Percentiles rank a stretch among this genome's conserved stretches.
Conservation (phyloP, 2,329 filamentous ascomycete species). For the Dendrostoma leiphaemia region DNA sequence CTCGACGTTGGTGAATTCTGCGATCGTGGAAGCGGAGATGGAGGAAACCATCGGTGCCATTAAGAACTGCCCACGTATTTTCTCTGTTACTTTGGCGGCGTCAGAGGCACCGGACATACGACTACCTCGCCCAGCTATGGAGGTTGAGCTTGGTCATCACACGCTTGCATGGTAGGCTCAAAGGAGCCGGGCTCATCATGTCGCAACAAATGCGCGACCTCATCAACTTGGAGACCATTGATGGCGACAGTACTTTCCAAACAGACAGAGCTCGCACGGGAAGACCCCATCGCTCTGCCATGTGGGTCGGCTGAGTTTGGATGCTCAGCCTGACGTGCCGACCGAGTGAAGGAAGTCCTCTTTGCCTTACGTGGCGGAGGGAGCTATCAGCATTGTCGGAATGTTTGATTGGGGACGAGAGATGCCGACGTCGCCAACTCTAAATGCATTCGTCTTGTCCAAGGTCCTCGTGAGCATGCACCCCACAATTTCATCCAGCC, state of each 20-base stretch:
- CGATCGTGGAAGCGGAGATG: constrained; percentile 61
- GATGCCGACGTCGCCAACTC: too few species aligned
- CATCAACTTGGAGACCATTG: neutral
- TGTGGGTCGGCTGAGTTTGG: neutral
- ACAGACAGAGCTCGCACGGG: neutral
- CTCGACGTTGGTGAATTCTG: constrained; percentile 60
- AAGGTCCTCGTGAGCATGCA: too few species aligned
- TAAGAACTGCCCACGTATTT: constrained; percentile 56
- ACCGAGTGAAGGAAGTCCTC: too few species aligned
- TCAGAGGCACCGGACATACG: constrained; percentile 77
- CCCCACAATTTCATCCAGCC: too few species aligned
- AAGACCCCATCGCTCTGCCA: neutral
- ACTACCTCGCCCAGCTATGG: neutral
- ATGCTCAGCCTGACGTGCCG: neutral
- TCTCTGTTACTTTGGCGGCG: constrained; percentile 71
- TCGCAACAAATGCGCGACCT: neutral
- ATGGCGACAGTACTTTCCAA: neutral
- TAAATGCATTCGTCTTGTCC: too few species aligned
- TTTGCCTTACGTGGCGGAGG: too few species aligned
- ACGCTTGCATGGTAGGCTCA: neutral
- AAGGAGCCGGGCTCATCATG: too few species aligned
- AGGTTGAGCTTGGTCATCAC: neutral
- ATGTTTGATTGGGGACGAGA: too few species aligned
- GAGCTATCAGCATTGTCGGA: too few species aligned
- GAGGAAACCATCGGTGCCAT: constrained; percentile 47